phyloP scores from a whole-genome alignment of 2,329 filamentous ascomycete genomes.

The Aspergillus nomiae region DNA sequence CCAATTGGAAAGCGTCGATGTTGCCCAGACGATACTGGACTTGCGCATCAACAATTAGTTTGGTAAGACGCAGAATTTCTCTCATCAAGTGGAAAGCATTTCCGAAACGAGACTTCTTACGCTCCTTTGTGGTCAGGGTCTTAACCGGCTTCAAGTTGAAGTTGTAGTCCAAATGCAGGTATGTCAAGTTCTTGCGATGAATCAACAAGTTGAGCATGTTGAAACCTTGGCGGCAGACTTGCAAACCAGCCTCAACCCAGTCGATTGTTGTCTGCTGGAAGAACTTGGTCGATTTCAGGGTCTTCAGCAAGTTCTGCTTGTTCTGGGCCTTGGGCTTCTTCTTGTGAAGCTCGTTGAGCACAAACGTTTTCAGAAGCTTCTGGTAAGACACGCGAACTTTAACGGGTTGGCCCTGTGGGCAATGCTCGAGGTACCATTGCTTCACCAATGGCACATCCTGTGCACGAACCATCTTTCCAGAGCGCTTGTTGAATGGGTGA shows the following conservation, averaged over 20 bases:
- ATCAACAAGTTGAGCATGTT: slow-evolving; percentile 99
- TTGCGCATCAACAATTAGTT: slow-evolving; percentile 96
- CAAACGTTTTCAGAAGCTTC: slow-evolving; percentile 93
- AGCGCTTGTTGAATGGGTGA: slow-evolving; percentile 90
- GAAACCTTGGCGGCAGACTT: slow-evolving; percentile 97
- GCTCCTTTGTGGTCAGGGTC: slow-evolving; percentile 96
- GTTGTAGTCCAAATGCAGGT: slow-evolving; percentile 98
- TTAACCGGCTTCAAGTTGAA: slow-evolving; percentile 99
- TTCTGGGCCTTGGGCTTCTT: slow-evolving; percentile 94
- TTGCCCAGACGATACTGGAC: slow-evolving; percentile 97
- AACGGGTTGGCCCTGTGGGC: slow-evolving; percentile 84
- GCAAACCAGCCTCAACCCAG: slow-evolving; percentile 97
- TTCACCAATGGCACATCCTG: slow-evolving; percentile 97
- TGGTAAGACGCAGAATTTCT: slow-evolving; percentile 92
- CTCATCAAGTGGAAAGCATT: slow-evolving; percentile 99
- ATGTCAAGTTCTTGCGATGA: slow-evolving; percentile 97
- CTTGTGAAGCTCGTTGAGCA: slow-evolving; percentile 95
- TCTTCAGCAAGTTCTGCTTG: slow-evolving; percentile 87
- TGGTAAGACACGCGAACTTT: slow-evolving; percentile 98
- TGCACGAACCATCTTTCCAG: slow-evolving; percentile 92
- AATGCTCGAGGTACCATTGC: slow-evolving; percentile 98
- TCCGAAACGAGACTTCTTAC: slow-evolving; percentile 98
- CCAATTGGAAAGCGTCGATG: slow-evolving; percentile 97
- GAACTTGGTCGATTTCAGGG: slow-evolving; percentile 95
- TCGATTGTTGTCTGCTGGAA: slow-evolving; percentile 99